These are phyloP conservation scores for Candida michaelii DNA, from an alignment of 805 yeast genomes.

Conservation along the genomic window DNA sequence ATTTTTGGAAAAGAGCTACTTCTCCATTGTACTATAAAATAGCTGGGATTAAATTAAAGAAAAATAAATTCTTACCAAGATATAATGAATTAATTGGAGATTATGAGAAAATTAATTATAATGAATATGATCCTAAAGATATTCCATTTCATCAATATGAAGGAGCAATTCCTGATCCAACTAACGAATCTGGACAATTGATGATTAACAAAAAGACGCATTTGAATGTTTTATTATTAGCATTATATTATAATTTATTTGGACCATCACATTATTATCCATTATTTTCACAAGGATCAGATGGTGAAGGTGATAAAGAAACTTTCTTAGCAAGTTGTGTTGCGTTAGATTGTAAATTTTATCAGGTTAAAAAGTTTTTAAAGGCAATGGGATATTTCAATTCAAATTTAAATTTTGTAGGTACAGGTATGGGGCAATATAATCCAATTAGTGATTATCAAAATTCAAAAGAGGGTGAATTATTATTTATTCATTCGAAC, in stretches of 20 bases:
- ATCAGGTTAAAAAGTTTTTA: conserved; percentile 54
- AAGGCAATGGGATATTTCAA: conserved; percentile 51
- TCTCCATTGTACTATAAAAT: conserved; percentile 71
- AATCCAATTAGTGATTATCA: conserved; percentile 63
- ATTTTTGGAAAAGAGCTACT: conserved; percentile 83
- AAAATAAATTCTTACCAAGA: conserved; percentile 27
- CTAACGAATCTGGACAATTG: conserved; percentile 42
- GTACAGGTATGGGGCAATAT: conserved; percentile 76
- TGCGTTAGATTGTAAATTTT: conserved; percentile 46
- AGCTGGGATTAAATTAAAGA: conserved; percentile 49
- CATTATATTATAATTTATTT: conserved; percentile 41
- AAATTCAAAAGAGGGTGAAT: conserved; percentile 19
- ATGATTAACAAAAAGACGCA: conserved; percentile 42
- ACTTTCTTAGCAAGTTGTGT: conserved; percentile 71
- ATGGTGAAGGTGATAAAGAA: conserved; percentile 83
- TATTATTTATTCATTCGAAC: conserved; percentile 63
- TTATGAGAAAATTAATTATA: conserved; percentile 13
- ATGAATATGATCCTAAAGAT: conserved; percentile 13
- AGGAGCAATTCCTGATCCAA: conserved; percentile 34
- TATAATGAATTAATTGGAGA: conserved; percentile 28
- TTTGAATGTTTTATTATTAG: conserved; percentile 35
- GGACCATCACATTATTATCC: conserved; percentile 45
- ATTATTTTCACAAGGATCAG: conserved; percentile 44
- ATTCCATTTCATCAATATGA: conserved; percentile 31
- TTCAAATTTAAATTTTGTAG: conserved; percentile 45